Evolutionary conservation across 371 early-diverging fungal genomes (phyloP).

Genomic region (Dentiscutata heterogama): DNA sequence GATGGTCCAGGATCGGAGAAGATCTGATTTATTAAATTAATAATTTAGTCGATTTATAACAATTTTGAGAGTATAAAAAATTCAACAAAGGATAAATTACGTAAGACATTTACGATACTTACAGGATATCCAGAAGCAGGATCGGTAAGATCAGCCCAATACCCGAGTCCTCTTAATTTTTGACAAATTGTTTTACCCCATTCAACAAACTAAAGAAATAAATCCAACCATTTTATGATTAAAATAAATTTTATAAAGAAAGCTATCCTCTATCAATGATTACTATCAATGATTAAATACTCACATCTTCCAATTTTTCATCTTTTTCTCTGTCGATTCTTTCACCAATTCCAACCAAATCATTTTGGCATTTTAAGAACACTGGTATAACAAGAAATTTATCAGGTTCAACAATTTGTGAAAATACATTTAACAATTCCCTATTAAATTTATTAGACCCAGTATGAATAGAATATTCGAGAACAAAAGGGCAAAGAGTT

Average conservation of each 20-base stretch:
- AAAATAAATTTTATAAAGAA: constrained; percentile 1
- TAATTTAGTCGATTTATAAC: neutral
- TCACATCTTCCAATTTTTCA: constrained; percentile 77
- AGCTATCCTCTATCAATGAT: neutral
- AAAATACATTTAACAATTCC: constrained; percentile 36
- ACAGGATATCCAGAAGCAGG: constrained; percentile 94
- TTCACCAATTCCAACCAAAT: constrained; percentile 78
- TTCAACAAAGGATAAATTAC: constrained; percentile 7
- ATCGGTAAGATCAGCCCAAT: constrained; percentile 93
- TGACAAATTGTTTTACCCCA: constrained; percentile 73
- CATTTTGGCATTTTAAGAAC: constrained; percentile 77
- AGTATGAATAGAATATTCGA: constrained; percentile 39
- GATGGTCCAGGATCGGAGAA: constrained; percentile 49
- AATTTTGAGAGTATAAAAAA: neutral
- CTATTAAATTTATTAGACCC: constrained; percentile 10
- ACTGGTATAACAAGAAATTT: constrained; percentile 70
- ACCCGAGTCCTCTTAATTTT: constrained; percentile 65
- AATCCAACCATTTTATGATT: constrained; percentile 23
- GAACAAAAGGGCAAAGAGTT: neutral
- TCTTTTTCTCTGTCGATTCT: constrained; percentile 84
- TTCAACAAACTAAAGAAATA: constrained; percentile 68
- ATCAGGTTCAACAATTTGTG: constrained; percentile 5
- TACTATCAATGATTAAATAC: constrained; percentile 29
- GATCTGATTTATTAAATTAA: constrained; percentile 3
- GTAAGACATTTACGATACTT: constrained; percentile 41